Evolutionary conservation across 805 yeast species (phyloP).

Genomic region (Torulaspora gathmanii): DNA sequence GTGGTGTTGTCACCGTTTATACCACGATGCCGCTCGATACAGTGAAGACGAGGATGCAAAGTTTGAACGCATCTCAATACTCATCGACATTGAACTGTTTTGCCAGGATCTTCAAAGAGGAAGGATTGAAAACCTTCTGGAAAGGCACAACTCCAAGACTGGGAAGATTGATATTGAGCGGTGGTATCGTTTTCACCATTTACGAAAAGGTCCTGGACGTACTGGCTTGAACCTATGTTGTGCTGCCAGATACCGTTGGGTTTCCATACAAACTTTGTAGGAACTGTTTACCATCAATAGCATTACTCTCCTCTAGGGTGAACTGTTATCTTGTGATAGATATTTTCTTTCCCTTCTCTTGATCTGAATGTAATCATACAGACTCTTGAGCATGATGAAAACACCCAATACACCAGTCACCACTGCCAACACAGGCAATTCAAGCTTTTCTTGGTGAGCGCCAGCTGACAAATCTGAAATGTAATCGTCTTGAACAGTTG

Average conservation of each 20-base stretch:
- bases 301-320: background rate
- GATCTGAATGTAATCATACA: slow-evolving; percentile 71
- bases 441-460: slow-evolving; percentile 29
- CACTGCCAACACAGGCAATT: slow-evolving; percentile 54
- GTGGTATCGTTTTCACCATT: slow-evolving; percentile 95
- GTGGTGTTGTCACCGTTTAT: slow-evolving; percentile 86
- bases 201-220: slow-evolving; percentile 78
- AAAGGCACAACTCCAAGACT: slow-evolving; percentile 96
- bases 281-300: background rate
- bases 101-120: slow-evolving; percentile 69
- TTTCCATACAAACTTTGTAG: background rate
- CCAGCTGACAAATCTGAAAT: slow-evolving; percentile 33
- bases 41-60: slow-evolving; percentile 95
- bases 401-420: slow-evolving; percentile 64
- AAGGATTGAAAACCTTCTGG: slow-evolving; percentile 91
- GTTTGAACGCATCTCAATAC: slow-evolving; percentile 73
- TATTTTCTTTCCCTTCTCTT: slow-evolving; percentile 59
- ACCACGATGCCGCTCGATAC: slow-evolving; percentile 95
- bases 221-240: slow-evolving; percentile 18
- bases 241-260: background rate
- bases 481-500: slow-evolving; percentile 27
- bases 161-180: slow-evolving; percentile 86
- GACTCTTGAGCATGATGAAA: slow-evolving; percentile 58
- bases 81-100: slow-evolving; percentile 79
- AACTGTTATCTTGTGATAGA: slow-evolving; percentile 25